phyloP scores from a whole-genome alignment of 2,329 filamentous ascomycete genomes.

The Akanthomyces uredinophilus region DNA sequence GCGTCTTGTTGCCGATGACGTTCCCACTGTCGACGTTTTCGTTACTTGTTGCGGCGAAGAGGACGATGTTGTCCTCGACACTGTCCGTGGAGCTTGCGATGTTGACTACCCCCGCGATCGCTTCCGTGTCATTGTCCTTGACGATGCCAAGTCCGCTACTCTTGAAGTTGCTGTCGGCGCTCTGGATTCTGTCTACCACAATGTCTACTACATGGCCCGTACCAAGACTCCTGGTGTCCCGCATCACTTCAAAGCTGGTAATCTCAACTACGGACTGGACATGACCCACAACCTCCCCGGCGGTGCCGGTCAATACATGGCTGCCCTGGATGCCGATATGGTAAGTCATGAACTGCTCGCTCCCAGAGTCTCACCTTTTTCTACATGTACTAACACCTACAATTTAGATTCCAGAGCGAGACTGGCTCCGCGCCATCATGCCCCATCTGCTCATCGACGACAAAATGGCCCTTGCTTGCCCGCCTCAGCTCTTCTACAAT shows the following conservation, averaged over 20 bases:
- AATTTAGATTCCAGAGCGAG: constrained; percentile 50
- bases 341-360: constrained; percentile 22
- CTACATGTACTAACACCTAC: background rate
- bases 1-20: constrained; percentile 41
- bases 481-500: constrained; percentile 60
- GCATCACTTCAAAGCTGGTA: constrained; percentile 60
- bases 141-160: constrained; percentile 45
- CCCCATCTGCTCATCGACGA: constrained; percentile 54
- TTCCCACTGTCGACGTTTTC: constrained; percentile 52
- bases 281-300: constrained; percentile 45
- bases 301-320: constrained; percentile 53
- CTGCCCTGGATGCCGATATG: constrained; percentile 64
- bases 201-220: constrained; percentile 49
- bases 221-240: constrained; percentile 43
- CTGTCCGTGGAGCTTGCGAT: constrained; percentile 48
- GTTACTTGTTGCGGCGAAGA: constrained; percentile 55
- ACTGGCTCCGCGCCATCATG: constrained; percentile 55
- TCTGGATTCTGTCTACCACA: constrained; percentile 37
- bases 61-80: constrained; percentile 51
- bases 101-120: constrained; percentile 49
- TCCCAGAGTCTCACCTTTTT: background rate
- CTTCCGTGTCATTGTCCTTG: constrained; percentile 51
- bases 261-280: constrained; percentile 56
- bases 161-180: constrained; percentile 36
- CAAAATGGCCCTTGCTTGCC: constrained; percentile 54